Evolutionary conservation across 2,329 filamentous ascomycete species (phyloP), one percentile per base, ranked within the genome.

Genomic region (Alternaria sp.): DNA sequence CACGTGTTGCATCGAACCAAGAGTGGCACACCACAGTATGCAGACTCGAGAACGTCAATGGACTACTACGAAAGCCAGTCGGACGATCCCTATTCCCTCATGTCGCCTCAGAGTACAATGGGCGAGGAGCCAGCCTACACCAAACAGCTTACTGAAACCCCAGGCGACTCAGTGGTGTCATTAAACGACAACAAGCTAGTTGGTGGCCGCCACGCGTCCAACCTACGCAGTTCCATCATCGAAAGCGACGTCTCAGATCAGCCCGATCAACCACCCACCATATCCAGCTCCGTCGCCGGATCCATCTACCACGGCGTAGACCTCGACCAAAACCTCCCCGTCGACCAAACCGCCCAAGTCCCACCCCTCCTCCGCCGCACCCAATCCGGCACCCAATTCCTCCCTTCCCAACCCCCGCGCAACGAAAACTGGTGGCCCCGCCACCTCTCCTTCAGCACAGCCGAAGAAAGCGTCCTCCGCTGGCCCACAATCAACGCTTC

Each of bases 381-480:
- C 21, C 86, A 90, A 70, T 90, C 88, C 71, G 79, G 88, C 71
- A 25, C 72, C 76, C 28, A 77, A 69, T 56, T 79, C 61, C 2
- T 66, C 64, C 7, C 78, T 7, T 69, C 73, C 26, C 64, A 68
- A n/a, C 19, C 66, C 2, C n/a, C 62, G 5, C 71, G 82, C 2
- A 85, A 88, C 64, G 89, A 91, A 65, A 84, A 84, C 26, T 87
- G 87, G 61, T 92, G 90, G 87, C 88, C 91, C 1, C 88, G 91
- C 2, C 87, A 91, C 46, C 84, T 94, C 66, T 93, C 91, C 5
- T 94, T 94, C 76, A 89, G 90, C 61, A 86, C 90, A 47, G 91
- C 90, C 1, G 91, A 92, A 79, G 90, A 93, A 64, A 91, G 89
- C n/a, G 81, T 94, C 8, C 81, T 93, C 1, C 83, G 81, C 15